Base-by-base conservation (phyloP, 495 filamentous ascomycete species). In the Trichoderma parareesei region DNA sequence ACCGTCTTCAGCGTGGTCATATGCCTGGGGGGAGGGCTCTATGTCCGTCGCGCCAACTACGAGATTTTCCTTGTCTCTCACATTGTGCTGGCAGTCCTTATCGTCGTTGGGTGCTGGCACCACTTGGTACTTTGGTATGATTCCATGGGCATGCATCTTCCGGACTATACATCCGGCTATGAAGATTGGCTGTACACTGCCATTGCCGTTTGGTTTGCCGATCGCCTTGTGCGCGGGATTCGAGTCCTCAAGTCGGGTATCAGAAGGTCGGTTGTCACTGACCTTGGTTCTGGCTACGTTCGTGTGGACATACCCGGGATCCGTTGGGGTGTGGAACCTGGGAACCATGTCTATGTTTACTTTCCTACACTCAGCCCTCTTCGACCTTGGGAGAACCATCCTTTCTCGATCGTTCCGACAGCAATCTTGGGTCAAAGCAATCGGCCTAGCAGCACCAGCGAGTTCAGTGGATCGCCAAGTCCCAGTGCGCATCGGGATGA, bases 341-440 rank as follows among this genome's bases (percentile, higher is more conserved):
- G 72, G 0, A 60, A 69, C n/a, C 71, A 76, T 46, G 77, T 69
- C 2, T 80, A 80, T 61, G 67, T 72, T 10, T 80, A 78, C 63
- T 81, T 81, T 66, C 80, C 79, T 0, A 78, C 75, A 2, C 62
- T 81, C 4, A 71, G 49, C 48, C 69, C 65, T 2, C 65, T 69
- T 38, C 72, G 75, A 10, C 69, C 72, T 0, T 83, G 80, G 80
- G 78, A 81, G 67, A 83, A 78, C 60, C 80, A 83, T 65, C 80
- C 79, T 1, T 83, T 82, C 64, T 81, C 78, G 3, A 64, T 79
- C 0, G 35, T 73, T 0, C 70, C 74, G 20, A 76, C 72, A 16
- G 60, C 70, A 10, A 59, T 73, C 65, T 63, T 75, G 10, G 33
- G 14, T 4, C 37, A 41, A 38, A 5, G 42, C 35, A 27, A 16